Conservation (phyloP, 2,329 filamentous ascomycete species). For the Microdochium paspali region DNA sequence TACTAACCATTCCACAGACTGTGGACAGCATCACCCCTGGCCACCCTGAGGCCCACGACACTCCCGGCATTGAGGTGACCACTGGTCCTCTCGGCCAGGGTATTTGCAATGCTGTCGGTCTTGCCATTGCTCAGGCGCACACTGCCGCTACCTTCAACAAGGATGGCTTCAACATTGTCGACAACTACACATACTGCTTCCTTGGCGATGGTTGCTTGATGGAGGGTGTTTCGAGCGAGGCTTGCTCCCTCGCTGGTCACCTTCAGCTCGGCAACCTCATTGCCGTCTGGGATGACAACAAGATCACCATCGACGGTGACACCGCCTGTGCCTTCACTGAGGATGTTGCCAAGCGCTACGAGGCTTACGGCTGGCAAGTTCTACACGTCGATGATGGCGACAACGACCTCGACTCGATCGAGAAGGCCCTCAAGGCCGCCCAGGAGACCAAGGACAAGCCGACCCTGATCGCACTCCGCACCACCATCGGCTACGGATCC, state of each 20-base stretch:
- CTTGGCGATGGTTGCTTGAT: slow-evolving; percentile 97
- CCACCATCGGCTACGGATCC: slow-evolving; percentile 95
- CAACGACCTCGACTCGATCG: slow-evolving; percentile 76
- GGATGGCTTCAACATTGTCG: slow-evolving; percentile 79
- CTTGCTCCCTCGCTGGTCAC: slow-evolving; percentile 86
- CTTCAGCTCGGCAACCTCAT: slow-evolving; percentile 97
- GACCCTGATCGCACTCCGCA: slow-evolving; percentile 90
- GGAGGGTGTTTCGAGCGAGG: slow-evolving; percentile 95
- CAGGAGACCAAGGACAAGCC: slow-evolving; percentile 93
- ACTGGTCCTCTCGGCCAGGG: slow-evolving; percentile 96
- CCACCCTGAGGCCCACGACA: slow-evolving; percentile 94
- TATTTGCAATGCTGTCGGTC: slow-evolving; percentile 93
- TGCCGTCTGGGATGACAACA: slow-evolving; percentile 96
- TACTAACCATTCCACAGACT: slow-evolving; percentile 22
- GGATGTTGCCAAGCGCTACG: slow-evolving; percentile 89
- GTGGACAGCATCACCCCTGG: slow-evolving; percentile 76
- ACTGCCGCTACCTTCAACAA: slow-evolving; percentile 92
- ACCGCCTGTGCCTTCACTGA: slow-evolving; percentile 96
- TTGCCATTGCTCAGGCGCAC: slow-evolving; percentile 93
- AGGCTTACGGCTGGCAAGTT: slow-evolving; percentile 94
- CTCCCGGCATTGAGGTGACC: slow-evolving; percentile 93
- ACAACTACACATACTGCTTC: slow-evolving; percentile 97
- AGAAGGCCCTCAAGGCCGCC: slow-evolving; percentile 77
- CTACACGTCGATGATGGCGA: slow-evolving; percentile 80
- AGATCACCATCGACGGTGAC: slow-evolving; percentile 91